phyloP scores from a whole-genome alignment of 2,329 filamentous ascomycete genomes.

The Metarhizium brunneum region DNA sequence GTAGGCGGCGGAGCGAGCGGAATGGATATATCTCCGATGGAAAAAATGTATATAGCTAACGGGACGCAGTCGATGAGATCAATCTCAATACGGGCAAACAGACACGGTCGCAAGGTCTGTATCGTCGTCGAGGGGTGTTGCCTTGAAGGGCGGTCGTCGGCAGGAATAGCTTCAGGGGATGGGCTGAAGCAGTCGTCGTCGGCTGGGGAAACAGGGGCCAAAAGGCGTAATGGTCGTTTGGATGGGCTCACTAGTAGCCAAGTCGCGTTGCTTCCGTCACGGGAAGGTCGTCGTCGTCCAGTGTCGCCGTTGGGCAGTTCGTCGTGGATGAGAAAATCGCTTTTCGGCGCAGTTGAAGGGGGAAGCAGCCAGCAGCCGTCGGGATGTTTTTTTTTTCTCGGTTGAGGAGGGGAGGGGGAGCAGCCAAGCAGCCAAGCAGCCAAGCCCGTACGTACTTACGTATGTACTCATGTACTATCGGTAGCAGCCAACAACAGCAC shows the following conservation, averaged over 20 bases:
- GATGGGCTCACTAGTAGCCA: background rate
- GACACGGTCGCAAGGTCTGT: constrained; percentile 9
- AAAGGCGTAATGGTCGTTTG: constrained; percentile 6
- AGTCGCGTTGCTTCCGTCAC: constrained; percentile 1
- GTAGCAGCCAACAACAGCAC: background rate
- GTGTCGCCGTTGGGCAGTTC: constrained; percentile 4
- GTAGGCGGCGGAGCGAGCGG: constrained; percentile 10
- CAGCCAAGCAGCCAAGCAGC: background rate
- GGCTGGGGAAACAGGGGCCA: background rate
- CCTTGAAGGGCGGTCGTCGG: constrained; percentile 20
- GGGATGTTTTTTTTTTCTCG: constrained; percentile 3
- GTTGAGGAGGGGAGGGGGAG: background rate
- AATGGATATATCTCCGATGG: constrained; percentile 4
- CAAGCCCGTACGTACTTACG: background rate
- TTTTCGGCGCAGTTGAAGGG: constrained; percentile 4
- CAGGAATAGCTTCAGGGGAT: constrained; percentile 9
- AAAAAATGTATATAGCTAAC: background rate
- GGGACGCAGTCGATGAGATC: background rate
- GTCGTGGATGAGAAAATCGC: constrained; percentile 3
- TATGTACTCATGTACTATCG: background rate
- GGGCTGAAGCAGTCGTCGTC: constrained; percentile 1
- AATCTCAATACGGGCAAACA: constrained; percentile 1
- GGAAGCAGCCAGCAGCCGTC: background rate
- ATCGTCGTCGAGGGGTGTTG: constrained; percentile 22
- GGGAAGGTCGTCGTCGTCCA: background rate